These are phyloP conservation scores for Mycena latifolia DNA, from an alignment of 768 basidiomycete genomes.

Conservation along the genomic window DNA sequence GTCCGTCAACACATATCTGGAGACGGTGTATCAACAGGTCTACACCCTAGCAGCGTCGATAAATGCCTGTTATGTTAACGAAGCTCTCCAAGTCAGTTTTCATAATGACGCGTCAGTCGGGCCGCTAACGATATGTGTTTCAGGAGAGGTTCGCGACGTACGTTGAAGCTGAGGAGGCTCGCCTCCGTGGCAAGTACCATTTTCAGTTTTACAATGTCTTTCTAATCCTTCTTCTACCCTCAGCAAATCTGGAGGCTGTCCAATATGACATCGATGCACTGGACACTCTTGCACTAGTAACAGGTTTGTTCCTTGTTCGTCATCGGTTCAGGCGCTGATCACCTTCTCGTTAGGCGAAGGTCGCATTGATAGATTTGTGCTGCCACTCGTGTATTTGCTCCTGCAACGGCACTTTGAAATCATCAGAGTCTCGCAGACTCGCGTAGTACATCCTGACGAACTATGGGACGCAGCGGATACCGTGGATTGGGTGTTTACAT, in stretches of 20 bases:
- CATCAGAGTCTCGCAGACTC: conserved; percentile 17
- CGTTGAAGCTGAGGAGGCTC: conserved; percentile 23
- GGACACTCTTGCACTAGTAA: conserved; percentile 24
- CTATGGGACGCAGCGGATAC: conserved; percentile 17
- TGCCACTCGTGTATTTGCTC: conserved; percentile 20
- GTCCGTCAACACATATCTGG: conserved; percentile 16
- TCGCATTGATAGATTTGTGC: conserved; percentile 27
- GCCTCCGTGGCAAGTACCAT: conserved; percentile 16
- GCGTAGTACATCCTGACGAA: conserved; percentile 15
- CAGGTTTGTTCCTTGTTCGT: conserved; percentile 5
- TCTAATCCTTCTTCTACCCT: neutral
- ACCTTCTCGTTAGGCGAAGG: conserved; percentile 2
- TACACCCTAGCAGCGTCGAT: conserved; percentile 8
- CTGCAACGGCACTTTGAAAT: conserved; percentile 30
- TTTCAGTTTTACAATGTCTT: neutral
- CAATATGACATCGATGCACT: conserved; percentile 27
- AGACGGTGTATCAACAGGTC: neutral
- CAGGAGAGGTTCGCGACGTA: conserved; percentile 27
- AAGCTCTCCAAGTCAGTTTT: conserved; percentile 11
- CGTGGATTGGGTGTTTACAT: conserved; percentile 2
- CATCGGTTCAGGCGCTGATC: neutral
- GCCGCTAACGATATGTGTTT: neutral
- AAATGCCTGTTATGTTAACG: conserved; percentile 10
- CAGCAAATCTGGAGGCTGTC: conserved; percentile 33
- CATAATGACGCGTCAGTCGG: neutral